Conservation (phyloP, 202 grass and related monocot genomes). For the Dendrocalamus latiflorus region DNA sequence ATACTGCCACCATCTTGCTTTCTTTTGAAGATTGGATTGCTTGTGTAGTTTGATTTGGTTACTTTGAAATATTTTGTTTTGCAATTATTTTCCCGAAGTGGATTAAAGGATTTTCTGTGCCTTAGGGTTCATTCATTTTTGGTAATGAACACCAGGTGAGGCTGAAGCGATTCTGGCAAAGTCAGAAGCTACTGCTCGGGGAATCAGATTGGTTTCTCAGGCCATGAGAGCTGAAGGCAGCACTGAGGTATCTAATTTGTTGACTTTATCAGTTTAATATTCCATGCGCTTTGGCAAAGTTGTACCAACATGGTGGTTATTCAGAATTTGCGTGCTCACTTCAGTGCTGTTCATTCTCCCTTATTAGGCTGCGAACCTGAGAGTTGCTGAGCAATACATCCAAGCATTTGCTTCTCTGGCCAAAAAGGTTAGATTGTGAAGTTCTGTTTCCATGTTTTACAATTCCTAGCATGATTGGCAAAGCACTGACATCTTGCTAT, state of each 20-base stretch:
- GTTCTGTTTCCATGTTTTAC: background rate
- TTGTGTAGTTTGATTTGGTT: slow-evolving; percentile 10
- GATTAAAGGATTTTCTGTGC: background rate
- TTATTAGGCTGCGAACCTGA: slow-evolving; percentile 67
- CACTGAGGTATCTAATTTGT: slow-evolving; percentile 50
- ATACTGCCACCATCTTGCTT: background rate
- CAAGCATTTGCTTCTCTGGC: slow-evolving; percentile 66
- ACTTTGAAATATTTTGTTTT: too few relatives aligned
- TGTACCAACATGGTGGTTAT: background rate
- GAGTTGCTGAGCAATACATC: slow-evolving; percentile 81
- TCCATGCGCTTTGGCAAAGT: background rate
- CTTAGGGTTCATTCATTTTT: slow-evolving; percentile 9
- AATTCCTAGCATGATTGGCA: background rate
- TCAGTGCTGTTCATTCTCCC: background rate
- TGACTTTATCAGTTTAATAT: background rate
- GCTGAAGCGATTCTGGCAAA: slow-evolving; percentile 81
- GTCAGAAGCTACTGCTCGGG: slow-evolving; percentile 70
- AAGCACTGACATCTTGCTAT: background rate
- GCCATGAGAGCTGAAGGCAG: slow-evolving; percentile 74
- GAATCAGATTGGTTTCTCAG: slow-evolving; percentile 62
- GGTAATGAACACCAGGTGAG: too few relatives aligned
- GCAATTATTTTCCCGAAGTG: background rate
- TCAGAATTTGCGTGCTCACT: background rate
- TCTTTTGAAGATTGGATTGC: background rate
- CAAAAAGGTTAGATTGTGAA: slow-evolving; percentile 45